Evolutionary conservation across 208 protist genomes (phyloP), one percentile per base, ranked within the genome.

Genomic region (Leishmania tropica): DNA sequence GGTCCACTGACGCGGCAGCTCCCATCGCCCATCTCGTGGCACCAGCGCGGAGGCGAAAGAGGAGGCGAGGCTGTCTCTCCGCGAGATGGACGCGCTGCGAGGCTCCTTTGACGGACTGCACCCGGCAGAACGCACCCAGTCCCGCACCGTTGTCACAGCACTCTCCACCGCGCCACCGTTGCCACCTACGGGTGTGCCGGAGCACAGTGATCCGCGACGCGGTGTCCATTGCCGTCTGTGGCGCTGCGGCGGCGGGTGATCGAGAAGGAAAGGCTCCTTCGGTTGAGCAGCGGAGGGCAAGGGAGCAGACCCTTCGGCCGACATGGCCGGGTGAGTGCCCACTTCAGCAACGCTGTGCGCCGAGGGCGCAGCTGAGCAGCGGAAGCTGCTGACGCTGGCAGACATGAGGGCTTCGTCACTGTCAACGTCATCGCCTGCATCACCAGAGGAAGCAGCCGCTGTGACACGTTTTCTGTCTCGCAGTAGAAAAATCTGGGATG

Each of bases 21-120:
- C 67, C 31, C 48, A 58, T 37, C 19, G 47, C 68, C n/a, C 76
- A 19, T 76, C 74, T 17, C 58, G 78, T 7, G 83, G 83, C 53
- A 86, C 83, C 4, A 84, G 76, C 4, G 81, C 51, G 15, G 81
- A 83, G 37, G 84, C 83, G 45, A 79, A 85, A 47, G 81, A 85
- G 2, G 60, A 56, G 19, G 83, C 86, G 37, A 92, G 83, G 65
- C 83, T 79, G 58, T 92, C 90, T 35, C 88, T 81, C 17, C 86
- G 82, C 5, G 90, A 90, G 37, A 80, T 13, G 40, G 84, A 86
- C 15, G 62, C 58, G 68, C 90, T 92, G 84, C 88, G 90, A 13
- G 87, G 81, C 62, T 88, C 67, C 64, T 88, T 86, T 13, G 87
- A 68, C 15, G 87, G 80, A 75, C 85, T 85, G 62, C 86, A 75